Conservation (phyloP, 768 basidiomycete species). For the Candolleomyces efflorescens region DNA sequence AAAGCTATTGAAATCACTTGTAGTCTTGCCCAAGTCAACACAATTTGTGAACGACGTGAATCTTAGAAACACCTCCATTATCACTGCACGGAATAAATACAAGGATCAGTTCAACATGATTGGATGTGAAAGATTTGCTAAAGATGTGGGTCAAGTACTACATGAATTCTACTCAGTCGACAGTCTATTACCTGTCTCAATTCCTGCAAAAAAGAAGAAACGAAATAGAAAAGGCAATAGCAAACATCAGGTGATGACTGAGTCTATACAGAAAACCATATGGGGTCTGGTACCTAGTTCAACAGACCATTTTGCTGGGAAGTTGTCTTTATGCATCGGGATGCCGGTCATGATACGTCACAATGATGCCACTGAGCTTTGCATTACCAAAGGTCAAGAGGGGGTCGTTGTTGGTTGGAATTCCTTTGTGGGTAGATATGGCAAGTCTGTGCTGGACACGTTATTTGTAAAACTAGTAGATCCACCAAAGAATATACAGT, state of each 20-base stretch:
- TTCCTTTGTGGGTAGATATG: slow-evolving; percentile 4
- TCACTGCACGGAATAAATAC: slow-evolving; percentile 27
- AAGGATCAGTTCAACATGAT: slow-evolving; percentile 28
- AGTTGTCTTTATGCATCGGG: slow-evolving; percentile 25
- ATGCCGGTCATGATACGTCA: slow-evolving; percentile 29
- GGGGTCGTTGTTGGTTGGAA: slow-evolving; percentile 21
- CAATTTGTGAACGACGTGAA: slow-evolving; percentile 1
- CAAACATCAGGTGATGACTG: slow-evolving; percentile 18
- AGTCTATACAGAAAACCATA: no score
- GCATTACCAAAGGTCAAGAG: slow-evolving; percentile 18
- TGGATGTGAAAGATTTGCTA: slow-evolving; percentile 9
- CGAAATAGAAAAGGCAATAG: background rate
- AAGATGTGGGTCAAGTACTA: background rate
- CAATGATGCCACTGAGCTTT: slow-evolving; percentile 27
- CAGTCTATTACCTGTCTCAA: background rate
- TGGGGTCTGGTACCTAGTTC: background rate
- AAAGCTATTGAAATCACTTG: background rate
- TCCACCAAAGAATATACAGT: slow-evolving; percentile 18
- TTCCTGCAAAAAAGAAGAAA: background rate
- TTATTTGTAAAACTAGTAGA: slow-evolving; percentile 24
- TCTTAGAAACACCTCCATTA: slow-evolving; percentile 28
- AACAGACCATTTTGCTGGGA: slow-evolving; percentile 19
- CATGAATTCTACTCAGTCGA: background rate
- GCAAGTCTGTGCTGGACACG: slow-evolving; percentile 18
- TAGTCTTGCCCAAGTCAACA: background rate